These are phyloP conservation scores for Coffea eugenioides DNA, from an alignment of 257 asterid genomes.

Conservation along the genomic window DNA sequence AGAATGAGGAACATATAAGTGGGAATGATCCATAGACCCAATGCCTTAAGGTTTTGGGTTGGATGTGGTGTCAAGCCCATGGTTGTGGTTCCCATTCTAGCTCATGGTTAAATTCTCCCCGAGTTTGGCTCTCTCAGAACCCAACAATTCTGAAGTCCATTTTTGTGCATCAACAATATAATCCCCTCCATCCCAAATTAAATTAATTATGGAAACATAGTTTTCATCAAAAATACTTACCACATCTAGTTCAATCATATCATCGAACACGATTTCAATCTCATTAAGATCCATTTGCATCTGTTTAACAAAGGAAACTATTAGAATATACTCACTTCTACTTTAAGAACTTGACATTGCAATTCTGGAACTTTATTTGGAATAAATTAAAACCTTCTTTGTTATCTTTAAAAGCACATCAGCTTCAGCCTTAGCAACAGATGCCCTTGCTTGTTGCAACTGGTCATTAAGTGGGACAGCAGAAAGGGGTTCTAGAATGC, in stretches of 20 bases:
- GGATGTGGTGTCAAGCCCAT: too few species aligned
- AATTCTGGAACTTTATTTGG: slow-evolving; percentile 4
- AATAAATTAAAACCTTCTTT: slow-evolving; percentile 58
- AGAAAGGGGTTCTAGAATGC: slow-evolving; percentile 76
- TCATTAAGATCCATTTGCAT: slow-evolving; percentile 66
- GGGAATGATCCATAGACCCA: too few species aligned
- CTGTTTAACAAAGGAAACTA: slow-evolving; percentile 37
- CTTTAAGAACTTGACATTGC: background rate
- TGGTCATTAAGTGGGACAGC: slow-evolving; percentile 92
- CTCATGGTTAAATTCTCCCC: too few species aligned
- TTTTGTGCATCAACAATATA: background rate
- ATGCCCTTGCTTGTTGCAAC: slow-evolving; percentile 78
- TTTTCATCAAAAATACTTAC: slow-evolving; percentile 34
- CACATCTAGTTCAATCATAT: slow-evolving; percentile 73
- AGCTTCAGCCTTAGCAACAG: slow-evolving; percentile 83
- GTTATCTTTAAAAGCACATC: slow-evolving; percentile 84
- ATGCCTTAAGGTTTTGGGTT: too few species aligned
- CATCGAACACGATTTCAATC: slow-evolving; percentile 48
- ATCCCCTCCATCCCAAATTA: too few species aligned
- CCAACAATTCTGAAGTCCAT: background rate
- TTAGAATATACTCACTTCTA: background rate
- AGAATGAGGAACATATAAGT: too few species aligned
- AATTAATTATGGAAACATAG: background rate
- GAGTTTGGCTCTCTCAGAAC: too few species aligned
- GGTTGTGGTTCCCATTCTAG: too few species aligned